Conservation (phyloP, 2,329 filamentous ascomycete species). For the Arthrobotrys sinensis region DNA sequence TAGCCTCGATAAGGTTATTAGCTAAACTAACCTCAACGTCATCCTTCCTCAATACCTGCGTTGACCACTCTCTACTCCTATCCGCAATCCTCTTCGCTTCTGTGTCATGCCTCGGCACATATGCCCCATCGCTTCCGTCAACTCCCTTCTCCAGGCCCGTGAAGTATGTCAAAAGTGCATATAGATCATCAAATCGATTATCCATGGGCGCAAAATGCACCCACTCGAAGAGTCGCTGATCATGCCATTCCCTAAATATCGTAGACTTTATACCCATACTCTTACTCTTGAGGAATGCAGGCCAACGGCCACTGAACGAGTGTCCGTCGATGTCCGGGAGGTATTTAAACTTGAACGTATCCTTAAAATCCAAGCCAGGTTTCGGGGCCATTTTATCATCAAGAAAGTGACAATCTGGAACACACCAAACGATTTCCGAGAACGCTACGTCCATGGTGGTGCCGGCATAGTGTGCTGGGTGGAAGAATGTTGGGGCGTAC, state of each 20-base stretch:
- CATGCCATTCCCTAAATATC: conserved; percentile 85
- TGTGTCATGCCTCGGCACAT: conserved; percentile 71
- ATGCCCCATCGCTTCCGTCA: conserved; percentile 61
- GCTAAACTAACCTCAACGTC: conserved; percentile 56
- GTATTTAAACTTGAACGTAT: conserved; percentile 75
- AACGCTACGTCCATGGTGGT: conserved; percentile 68
- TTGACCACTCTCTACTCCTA: conserved; percentile 78
- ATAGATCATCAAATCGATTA: conserved; percentile 80
- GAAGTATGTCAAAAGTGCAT: conserved; percentile 67
- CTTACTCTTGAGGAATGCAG: conserved; percentile 78
- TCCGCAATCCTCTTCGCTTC: conserved; percentile 77
- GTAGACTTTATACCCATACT: conserved; percentile 83
- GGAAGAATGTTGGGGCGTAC: conserved; percentile 65
- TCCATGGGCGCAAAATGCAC: conserved; percentile 87
- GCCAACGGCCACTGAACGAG: conserved; percentile 78
- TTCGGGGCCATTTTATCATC: conserved; percentile 67
- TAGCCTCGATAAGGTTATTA: background rate
- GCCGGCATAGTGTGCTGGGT: conserved; percentile 66
- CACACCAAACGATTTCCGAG: conserved; percentile 70
- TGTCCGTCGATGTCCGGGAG: conserved; percentile 84
- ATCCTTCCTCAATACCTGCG: conserved; percentile 77
- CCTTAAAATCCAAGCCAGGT: conserved; percentile 66
- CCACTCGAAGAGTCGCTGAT: conserved; percentile 81
- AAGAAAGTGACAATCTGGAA: conserved; percentile 70
- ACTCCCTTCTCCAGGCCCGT: conserved; percentile 52